Conservation (phyloP, 441 rosid genomes). For the Lagerstroemia fauriei region DNA sequence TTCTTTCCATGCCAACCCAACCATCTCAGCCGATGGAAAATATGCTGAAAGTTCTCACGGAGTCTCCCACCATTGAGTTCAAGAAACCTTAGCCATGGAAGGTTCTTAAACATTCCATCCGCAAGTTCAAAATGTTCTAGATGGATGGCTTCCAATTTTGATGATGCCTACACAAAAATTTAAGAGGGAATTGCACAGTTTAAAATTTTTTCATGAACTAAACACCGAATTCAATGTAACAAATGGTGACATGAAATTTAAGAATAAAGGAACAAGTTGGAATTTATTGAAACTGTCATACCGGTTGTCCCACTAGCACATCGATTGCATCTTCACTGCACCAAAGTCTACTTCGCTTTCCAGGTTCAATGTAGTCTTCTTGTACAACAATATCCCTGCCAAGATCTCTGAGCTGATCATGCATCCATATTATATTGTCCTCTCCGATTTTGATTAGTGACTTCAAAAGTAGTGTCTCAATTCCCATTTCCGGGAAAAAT, state of each 20-base stretch:
- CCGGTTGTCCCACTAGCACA: not conserved
- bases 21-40: slow-evolving; percentile 13
- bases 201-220: not conserved
- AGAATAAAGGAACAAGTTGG: too few relatives aligned
- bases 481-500: not conserved
- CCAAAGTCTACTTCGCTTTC: slow-evolving; percentile 14
- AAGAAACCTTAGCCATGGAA: slow-evolving; percentile 15
- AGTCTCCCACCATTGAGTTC: not conserved
- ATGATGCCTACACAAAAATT: not conserved
- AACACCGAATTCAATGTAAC: not conserved
- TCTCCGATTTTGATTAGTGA: slow-evolving; percentile 6
- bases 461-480: not conserved
- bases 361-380: not conserved
- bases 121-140: not conserved
- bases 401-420: slow-evolving; percentile 13
- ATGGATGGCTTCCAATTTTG: slow-evolving; percentile 7
- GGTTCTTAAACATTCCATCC: not conserved
- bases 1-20: slow-evolving; percentile 1
- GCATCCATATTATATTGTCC: slow-evolving; percentile 10
- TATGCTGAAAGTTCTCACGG: not conserved
- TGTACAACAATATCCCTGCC: slow-evolving; percentile 2
- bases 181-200: not conserved
- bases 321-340: slow-evolving; percentile 12
- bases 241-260: not conserved
- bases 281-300: not conserved